Conservation (phyloP, 768 basidiomycete genomes). For the Austroboletus eburneus region DNA sequence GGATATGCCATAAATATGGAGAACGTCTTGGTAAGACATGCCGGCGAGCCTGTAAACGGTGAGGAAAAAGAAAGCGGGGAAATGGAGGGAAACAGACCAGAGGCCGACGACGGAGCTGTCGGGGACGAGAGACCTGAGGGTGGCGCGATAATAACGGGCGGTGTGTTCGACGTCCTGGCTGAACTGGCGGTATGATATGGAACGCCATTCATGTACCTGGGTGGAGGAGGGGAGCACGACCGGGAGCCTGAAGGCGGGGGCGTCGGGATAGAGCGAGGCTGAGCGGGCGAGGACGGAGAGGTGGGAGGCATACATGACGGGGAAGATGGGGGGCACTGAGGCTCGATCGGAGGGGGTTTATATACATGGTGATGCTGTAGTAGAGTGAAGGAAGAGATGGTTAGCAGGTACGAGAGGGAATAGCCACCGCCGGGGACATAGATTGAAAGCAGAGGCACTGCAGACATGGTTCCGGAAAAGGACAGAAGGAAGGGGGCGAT, state of each 20-base stretch:
- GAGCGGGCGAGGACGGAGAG: slow-evolving; percentile 60
- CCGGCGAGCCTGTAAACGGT: slow-evolving; percentile 57
- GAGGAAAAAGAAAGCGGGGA: slow-evolving; percentile 4
- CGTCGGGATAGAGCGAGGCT: slow-evolving; percentile 38
- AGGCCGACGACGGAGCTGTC: slow-evolving; percentile 62
- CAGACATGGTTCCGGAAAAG: slow-evolving; percentile 26
- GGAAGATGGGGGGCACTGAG: slow-evolving; percentile 1
- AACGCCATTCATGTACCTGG: slow-evolving; percentile 48
- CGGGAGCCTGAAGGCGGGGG: slow-evolving; percentile 61
- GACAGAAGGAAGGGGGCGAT: slow-evolving; percentile 18
- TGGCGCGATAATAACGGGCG: slow-evolving; percentile 59
- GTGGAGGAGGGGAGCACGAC: slow-evolving; percentile 40
- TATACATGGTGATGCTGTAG: slow-evolving; percentile 32
- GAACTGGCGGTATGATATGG: slow-evolving; percentile 65
- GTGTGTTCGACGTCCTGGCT: slow-evolving; percentile 58
- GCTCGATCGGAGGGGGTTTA: slow-evolving; percentile 12
- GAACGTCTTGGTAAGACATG: slow-evolving; percentile 63
- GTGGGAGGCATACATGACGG: slow-evolving; percentile 42
- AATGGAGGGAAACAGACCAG: slow-evolving; percentile 47
- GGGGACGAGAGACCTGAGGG: slow-evolving; percentile 45
- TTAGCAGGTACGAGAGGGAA: slow-evolving; percentile 24
- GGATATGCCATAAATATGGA: slow-evolving; percentile 72
- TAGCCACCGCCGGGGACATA: slow-evolving; percentile 34
- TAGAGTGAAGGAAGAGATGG: slow-evolving; percentile 24
- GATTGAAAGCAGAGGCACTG: slow-evolving; percentile 36